A percentile compares a stretch with the other conserved stretches of the same genome.
phyloP scores from a whole-genome alignment of 768 basidiomycete species.

The Serpula lacrymans region DNA sequence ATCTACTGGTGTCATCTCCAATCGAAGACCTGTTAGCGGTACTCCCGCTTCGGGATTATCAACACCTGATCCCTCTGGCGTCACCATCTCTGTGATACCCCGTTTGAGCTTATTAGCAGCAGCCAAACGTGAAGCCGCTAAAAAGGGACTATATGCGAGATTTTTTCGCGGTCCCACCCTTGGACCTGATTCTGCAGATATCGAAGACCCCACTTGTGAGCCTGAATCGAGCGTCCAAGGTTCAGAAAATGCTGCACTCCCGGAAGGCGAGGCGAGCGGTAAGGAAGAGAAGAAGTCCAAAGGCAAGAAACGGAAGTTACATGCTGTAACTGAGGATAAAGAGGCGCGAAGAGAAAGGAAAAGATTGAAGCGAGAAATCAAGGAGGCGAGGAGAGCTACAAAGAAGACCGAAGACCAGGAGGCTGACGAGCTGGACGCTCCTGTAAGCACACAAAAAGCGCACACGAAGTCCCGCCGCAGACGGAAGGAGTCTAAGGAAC shows the following conservation, averaged over 20 bases:
- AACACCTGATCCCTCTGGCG: conserved; percentile 35
- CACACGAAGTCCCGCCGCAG: no score
- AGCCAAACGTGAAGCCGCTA: conserved; percentile 80
- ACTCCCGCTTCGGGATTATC: conserved; percentile 45
- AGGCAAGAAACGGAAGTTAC: conserved; percentile 10
- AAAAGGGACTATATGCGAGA: conserved; percentile 66
- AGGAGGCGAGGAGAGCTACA: conserved; percentile 12
- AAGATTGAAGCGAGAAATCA: conserved; percentile 19
- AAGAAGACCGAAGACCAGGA: conserved; percentile 9
- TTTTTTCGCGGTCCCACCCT: conserved; percentile 80
- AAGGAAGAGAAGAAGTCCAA: not conserved
- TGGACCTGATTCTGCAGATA: conserved; percentile 36
- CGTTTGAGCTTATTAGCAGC: conserved; percentile 51
- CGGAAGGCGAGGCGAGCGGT: not conserved
- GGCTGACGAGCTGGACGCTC: no score
- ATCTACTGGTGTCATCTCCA: conserved; percentile 72
- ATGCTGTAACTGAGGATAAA: conserved; percentile 8
- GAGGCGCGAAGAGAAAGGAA: conserved; percentile 21
- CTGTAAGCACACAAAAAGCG: no score
- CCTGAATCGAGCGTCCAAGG: not conserved
- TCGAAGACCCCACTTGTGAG: not conserved
- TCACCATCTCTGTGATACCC: conserved; percentile 21
- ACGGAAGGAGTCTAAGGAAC: not conserved
- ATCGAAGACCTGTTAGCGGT: conserved; percentile 54
- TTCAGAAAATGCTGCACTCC: not conserved